Evolutionary conservation across 805 yeast genomes (phyloP).

Genomic region (Wilhelminamyces savonicus): DNA sequence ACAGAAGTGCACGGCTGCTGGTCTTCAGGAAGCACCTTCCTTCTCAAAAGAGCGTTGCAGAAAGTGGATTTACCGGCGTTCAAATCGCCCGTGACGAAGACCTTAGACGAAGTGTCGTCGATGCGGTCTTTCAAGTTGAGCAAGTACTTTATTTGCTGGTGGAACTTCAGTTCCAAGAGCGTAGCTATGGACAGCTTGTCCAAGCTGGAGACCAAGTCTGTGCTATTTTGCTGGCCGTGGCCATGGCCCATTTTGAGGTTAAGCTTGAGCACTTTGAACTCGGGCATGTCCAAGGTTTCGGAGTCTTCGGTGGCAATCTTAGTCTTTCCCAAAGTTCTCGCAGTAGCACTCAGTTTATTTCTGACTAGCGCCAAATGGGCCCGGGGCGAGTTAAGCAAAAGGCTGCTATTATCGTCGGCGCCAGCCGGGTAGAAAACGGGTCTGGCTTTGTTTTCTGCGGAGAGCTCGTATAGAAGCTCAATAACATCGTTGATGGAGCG

Average conservation of each 20-base stretch:
- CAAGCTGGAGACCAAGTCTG: conserved; percentile 43
- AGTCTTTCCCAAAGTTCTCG: conserved; percentile 12
- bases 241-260: conserved; percentile 50
- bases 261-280: conserved; percentile 58
- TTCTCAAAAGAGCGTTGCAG: conserved; percentile 80
- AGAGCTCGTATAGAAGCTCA: conserved; percentile 45
- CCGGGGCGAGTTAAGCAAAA: conserved; percentile 40
- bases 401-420: conserved; percentile 22
- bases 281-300: conserved; percentile 18
- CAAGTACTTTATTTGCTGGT: conserved; percentile 62
- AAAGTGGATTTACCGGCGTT: conserved; percentile 96
- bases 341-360: conserved; percentile 21
- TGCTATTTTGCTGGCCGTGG: conserved; percentile 29
- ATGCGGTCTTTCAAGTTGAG: conserved; percentile 71
- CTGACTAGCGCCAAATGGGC: conserved; percentile 51
- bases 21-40: conserved; percentile 83
- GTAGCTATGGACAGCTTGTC: conserved; percentile 67
- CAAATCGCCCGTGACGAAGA: conserved; percentile 92
- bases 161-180: conserved; percentile 62
- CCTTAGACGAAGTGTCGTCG: conserved; percentile 88
- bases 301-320: conserved; percentile 7
- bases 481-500: conserved; percentile 51
- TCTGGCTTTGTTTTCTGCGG: conserved; percentile 49
- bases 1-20: conserved; percentile 97
- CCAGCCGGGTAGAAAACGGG: conserved; percentile 60